Base-by-base conservation (phyloP, 2,329 filamentous ascomycete species). In the Huntiella moniliformis region DNA sequence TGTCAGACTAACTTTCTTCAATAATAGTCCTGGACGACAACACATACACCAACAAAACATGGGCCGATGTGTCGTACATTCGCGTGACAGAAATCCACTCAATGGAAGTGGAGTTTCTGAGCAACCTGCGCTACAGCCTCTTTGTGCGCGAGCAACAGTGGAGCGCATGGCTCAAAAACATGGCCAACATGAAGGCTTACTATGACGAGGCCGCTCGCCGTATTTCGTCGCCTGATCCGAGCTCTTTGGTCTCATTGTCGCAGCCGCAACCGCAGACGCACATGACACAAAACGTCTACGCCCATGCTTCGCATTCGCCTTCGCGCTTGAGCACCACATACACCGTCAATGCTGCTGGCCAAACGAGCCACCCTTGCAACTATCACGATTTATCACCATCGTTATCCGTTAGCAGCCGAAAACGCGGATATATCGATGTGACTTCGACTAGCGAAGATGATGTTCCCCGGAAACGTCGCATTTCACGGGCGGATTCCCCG, bases 71-170 rank as follows among this genome's bases (percentile, higher is more conserved):
- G 8, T 96, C 91, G 1, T 82, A 83, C 38, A 94, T 98, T 51
- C 78, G 83, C 1, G 88, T 96, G 10, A 77, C 81, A 50, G 91
- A 98, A 61, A 94, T 98, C 44, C 91, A 98, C 59, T 82, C 95
- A 38, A 98, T 98, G 91, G 91, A 98, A 60, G 91, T 98, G n/a
- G 91, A 98, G 60, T 98, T 98, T 56, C 67, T 98, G 52, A 95
- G 88, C 67, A 96, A 96, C 61, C 93, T 98, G 79, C 77, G 88
- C 56, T 98, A 96, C 63, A 86, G 84, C 55, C 67, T 98, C 5
- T 78, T 88, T 58, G 85, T 84, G 3, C 92, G 87, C 3, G 79
- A 85, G 57, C 71, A 77, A 45, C 75, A 94, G 58, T 98, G 91
- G 91, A 71, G 77, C 42, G 72, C 77, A 45, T 96, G 91, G 91